Evolutionary conservation across 2,329 filamentous ascomycete genomes (phyloP), one percentile per base, ranked within the genome.

Genomic region (Zymoseptoria tritici): DNA sequence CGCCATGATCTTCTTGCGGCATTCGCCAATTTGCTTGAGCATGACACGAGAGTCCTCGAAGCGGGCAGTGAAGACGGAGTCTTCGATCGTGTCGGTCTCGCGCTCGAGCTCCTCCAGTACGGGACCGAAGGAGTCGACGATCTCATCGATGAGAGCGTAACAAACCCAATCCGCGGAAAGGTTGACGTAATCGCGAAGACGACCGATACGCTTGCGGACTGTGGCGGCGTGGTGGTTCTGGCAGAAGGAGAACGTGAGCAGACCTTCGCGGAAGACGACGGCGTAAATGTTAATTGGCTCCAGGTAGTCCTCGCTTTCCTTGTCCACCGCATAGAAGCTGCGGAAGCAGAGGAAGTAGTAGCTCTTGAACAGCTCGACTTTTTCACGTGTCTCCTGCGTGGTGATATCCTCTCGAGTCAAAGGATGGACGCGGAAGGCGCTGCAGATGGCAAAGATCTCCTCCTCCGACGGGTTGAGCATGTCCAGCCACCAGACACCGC

Each of bases 291-390:
- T 96, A 78, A 96, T 91, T 0, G 94, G 92, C 70, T 96, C 91
- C 70, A 96, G 88, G 71, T 95, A 95, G 59, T 90, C 85, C 63
- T 90, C 86, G 55, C 87, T 87, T 36, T 86, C 83, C 67, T 90
- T 87, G 67, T 95, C 89, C 65, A 90, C 80, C 57, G 93, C 88
- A 67, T 85, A 89, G 79, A 97, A 99, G 1, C 92, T 96, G 57
- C 93, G 86, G 82, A 97, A 99, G 74, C 90, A 96, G 55, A 96
- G 90, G 74, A 99, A 97, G 77, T 99, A 99, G 78, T 99, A 99
- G 50, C 91, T 91, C 22, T 90, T 89, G 78, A 99, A 99, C 22
- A 99, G 82, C 76, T 99, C 94, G 58, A 99, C 96, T 80, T 99
- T 99, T 78, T 99, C 94, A 51, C 94, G 91, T 9, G 92, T 89